Evolutionary conservation across 495 filamentous ascomycete species (phyloP), one percentile per base, ranked within the genome.

Genomic region (Clavariopsis aquatica): DNA sequence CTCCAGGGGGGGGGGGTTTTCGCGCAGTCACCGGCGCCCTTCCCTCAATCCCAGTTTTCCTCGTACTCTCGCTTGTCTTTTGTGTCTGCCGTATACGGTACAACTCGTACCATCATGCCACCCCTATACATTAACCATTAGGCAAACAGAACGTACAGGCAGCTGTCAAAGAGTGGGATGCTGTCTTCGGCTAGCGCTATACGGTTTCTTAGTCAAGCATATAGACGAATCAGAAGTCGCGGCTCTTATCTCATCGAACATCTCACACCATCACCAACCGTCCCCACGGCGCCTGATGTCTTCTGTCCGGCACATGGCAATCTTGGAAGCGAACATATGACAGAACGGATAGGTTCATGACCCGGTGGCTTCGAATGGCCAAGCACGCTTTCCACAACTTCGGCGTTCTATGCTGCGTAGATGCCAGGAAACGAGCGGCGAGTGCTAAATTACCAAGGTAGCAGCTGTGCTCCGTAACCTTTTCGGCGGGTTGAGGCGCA

Each of bases 181-280:
- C 28, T 31, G 17, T 1, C 46, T 20, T 57, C 29, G 52, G 19
- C 53, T 19, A 52, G 53, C 17, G 55, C 41, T 17, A 22, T 20
- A 3, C 22, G 13, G 41, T n/a, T 12, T 22, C 54, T 63, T 52
- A 60, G 17, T 64, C 49, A 60, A n/a, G 9, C 9, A 24, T 29
- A 52, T 38, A 19, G 29, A 47, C 68, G 53, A 70, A 70, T 70
- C 68, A 66, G 20, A 22, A 6, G 20, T 34, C 29, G 4, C 8
- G 17, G n/a, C 15, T 47, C 54, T 71, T 71, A 71, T 71, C 69
- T n/a, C 65, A 65, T 61, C 54, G 61, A 71, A 58, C 64, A 65
- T 61, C 60, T 68, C 69, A 71, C 69, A n/a, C 45, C 64, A 57
- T 52, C 54, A 57, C 24, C 56, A 67, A 53, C 29, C 31, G 2